Conservation (phyloP, 345 rosid species). For the Isatis tinctoria region DNA sequence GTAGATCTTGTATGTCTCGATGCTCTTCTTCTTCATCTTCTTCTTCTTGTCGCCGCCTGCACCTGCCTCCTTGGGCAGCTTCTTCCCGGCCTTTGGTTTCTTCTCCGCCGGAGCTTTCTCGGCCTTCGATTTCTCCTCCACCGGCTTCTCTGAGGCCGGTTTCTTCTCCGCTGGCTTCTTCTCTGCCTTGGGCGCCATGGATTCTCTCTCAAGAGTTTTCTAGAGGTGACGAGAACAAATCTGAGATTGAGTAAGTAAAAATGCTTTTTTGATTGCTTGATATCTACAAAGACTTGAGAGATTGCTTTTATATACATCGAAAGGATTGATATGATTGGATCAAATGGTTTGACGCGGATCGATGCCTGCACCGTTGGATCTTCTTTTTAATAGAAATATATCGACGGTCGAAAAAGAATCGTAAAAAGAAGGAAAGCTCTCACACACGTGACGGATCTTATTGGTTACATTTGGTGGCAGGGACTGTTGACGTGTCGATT, state of each 20-base stretch:
- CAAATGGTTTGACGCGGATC: constrained; percentile 7
- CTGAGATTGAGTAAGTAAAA: not conserved
- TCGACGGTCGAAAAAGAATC: constrained; percentile 20
- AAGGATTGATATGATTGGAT: constrained; percentile 10
- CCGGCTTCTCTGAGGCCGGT: constrained; percentile 57
- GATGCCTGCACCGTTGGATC: not conserved
- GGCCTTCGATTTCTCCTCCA: constrained; percentile 65
- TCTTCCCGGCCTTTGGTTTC: constrained; percentile 87
- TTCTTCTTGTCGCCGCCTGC: constrained; percentile 63
- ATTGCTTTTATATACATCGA: not conserved
- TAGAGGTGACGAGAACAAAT: not conserved
- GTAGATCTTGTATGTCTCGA: constrained; percentile 87
- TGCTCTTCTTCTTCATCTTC: constrained; percentile 62
- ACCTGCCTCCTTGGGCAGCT: constrained; percentile 67
- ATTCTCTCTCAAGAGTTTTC: not conserved
- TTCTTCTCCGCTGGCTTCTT: constrained; percentile 77
- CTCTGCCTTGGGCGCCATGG: constrained; percentile 45
- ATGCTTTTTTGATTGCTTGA: not conserved
- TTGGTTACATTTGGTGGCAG: not conserved
- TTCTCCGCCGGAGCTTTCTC: constrained; percentile 90
- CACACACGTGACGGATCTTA: not conserved
- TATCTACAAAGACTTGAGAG: not conserved
- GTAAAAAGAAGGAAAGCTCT: not conserved
- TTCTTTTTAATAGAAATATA: not conserved
- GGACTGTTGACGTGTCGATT: constrained; percentile 16